phyloP scores from a whole-genome alignment of 331 rosid genomes.

The Malus hybrid region DNA sequence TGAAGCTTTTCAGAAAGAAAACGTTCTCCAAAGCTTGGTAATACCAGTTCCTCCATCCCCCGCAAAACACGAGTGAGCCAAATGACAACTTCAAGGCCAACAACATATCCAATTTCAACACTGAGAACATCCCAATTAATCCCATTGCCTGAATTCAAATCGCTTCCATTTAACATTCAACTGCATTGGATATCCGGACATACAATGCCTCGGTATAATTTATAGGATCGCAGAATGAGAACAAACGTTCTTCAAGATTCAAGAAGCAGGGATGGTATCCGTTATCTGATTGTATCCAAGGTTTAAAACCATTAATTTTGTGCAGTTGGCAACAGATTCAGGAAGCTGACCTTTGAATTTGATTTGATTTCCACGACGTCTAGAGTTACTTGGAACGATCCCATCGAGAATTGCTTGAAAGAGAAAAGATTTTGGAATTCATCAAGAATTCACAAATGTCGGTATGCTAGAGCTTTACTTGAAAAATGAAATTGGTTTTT shows the following conservation, averaged over 20 bases:
- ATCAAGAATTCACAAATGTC: not conserved
- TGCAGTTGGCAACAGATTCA: constrained; percentile 13
- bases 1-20: too few relatives aligned
- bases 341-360: constrained; percentile 17
- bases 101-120: not conserved
- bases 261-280: constrained; percentile 17
- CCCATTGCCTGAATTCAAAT: not conserved
- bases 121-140: not conserved
- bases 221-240: not conserved
- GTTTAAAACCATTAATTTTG: constrained; percentile 4
- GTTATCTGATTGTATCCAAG: constrained; percentile 7
- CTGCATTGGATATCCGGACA: not conserved
- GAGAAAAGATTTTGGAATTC: not conserved
- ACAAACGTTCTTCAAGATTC: not conserved
- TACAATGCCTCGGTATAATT: not conserved
- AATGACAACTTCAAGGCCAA: not conserved
- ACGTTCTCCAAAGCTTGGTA: not conserved
- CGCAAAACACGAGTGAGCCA: not conserved
- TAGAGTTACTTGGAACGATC: not conserved
- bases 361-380: constrained; percentile 5
- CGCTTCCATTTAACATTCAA: not conserved
- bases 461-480: not conserved
- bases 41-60: not conserved
- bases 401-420: constrained; percentile 20
- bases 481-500: too few relatives aligned